phyloP scores from a whole-genome alignment of 2,329 filamentous ascomycete species.

The Ceratocystiopsis sp. region DNA sequence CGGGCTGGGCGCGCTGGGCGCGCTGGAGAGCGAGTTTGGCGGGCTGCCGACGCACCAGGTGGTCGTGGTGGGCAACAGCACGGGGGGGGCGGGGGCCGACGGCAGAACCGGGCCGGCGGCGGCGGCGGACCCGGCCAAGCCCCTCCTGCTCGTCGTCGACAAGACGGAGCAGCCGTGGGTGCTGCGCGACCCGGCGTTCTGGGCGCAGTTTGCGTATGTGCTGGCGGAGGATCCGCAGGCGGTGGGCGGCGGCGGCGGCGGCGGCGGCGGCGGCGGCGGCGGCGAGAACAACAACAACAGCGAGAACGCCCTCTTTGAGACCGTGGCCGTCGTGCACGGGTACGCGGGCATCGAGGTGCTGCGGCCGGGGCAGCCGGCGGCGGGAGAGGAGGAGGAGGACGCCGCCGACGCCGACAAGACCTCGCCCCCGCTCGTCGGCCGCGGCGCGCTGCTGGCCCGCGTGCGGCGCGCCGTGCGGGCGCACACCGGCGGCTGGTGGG shows the following conservation, averaged over 20 bases:
- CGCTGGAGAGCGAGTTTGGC: conserved; percentile 17
- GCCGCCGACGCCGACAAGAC: conserved; percentile 9
- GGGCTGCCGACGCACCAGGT: too few species aligned
- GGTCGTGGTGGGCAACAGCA: too few species aligned
- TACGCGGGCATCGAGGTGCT: conserved; percentile 43
- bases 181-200: conserved; percentile 35
- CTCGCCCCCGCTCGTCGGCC: conserved; percentile 22
- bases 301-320: conserved; percentile 34
- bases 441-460: conserved; percentile 22
- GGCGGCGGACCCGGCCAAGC: not conserved
- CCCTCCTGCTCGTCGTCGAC: conserved; percentile 27
- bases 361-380: conserved; percentile 23
- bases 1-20: conserved; percentile 10
- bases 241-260: too few species aligned
- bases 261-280: conserved; percentile 18
- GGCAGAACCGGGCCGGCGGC: too few species aligned
- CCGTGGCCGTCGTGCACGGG: conserved; percentile 37
- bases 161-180: conserved; percentile 39
- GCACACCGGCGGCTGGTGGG: conserved; percentile 44
- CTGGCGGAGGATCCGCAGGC: conserved; percentile 35
- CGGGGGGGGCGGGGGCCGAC: too few species aligned
- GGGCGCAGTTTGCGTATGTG: conserved; percentile 46
- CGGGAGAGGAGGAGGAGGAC: conserved; percentile 10
- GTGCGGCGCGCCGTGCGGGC: conserved; percentile 25
- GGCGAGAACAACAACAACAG: too few species aligned